Conservation (phyloP, 257 asterid genomes). For the Vinca minor region DNA sequence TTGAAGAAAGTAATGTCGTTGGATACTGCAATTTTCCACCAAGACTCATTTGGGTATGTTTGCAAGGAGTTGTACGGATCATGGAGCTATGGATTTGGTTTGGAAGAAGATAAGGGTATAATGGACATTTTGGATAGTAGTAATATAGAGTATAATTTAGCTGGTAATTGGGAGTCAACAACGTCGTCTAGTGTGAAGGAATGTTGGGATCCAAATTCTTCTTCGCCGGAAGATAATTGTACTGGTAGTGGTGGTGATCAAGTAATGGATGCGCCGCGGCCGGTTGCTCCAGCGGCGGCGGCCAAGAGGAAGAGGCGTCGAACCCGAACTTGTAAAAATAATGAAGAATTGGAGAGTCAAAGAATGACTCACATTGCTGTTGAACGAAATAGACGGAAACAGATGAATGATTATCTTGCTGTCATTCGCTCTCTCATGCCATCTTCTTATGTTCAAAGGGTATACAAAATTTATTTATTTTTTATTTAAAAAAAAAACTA, state of each 20-base stretch:
- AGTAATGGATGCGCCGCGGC: background rate
- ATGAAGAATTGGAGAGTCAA: slow-evolving; percentile 41
- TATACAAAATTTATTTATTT: slow-evolving; percentile 5
- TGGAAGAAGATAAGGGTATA: slow-evolving; percentile 21
- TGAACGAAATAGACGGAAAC: slow-evolving; percentile 36
- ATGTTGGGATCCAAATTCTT: slow-evolving; percentile 25
- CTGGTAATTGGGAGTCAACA: slow-evolving; percentile 22
- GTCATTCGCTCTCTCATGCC: slow-evolving; percentile 42
- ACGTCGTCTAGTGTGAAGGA: slow-evolving; percentile 21
- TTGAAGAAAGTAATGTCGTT: slow-evolving; percentile 22
- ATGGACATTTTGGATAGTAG: slow-evolving; percentile 14
- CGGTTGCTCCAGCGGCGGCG: background rate
- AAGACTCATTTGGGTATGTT: slow-evolving; percentile 27
- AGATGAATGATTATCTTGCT: slow-evolving; percentile 44
- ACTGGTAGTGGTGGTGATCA: slow-evolving; percentile 2
- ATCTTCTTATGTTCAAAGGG: slow-evolving; percentile 41
- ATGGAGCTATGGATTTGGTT: slow-evolving; percentile 18
- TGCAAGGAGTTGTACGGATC: slow-evolving; percentile 23
- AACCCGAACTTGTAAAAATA: slow-evolving; percentile 29
- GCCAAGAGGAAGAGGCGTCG: slow-evolving; percentile 37
- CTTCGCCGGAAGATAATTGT: slow-evolving; percentile 24
- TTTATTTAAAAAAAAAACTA: too few species aligned
- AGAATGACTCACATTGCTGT: slow-evolving; percentile 50
- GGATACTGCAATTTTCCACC: slow-evolving; percentile 29
- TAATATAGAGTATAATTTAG: slow-evolving; percentile 15